Base-by-base conservation (phyloP, 495 filamentous ascomycete species). In the Tuber borchii region DNA sequence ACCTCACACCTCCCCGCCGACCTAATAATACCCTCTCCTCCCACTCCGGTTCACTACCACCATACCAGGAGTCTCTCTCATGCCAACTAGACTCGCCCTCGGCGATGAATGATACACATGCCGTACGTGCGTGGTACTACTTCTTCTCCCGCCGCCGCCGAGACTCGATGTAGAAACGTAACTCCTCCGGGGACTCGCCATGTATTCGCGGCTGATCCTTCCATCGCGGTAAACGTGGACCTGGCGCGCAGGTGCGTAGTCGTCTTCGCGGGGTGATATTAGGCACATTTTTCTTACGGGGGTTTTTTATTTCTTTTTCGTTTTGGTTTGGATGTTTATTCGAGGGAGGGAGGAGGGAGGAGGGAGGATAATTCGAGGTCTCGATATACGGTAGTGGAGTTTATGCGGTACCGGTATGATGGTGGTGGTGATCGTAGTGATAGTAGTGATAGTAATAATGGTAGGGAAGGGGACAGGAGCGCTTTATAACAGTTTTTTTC, bases 221-320 rank as follows among this genome's bases (percentile, higher is more conserved):
- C 75, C 75, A 43, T 76, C 71, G n/a, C 75, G 75, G 72, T 76
- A 76, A 48, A 76, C 65, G 42, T 76, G 75, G 22, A 74, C 75
- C 34, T 45, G 71, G 34, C 75, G 75, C 8, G 71, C 70, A 14
- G 71, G 75, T 20, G 69, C 42, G 34, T 26, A 69, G 3, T 76
- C 71, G 45, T 76, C 71, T 19, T 76, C 75, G 26, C 71, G 75
- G 71, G 44, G 9, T 10, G 34, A 70, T 44, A 76, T 74, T 31
- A 76, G 71, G 43, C 75, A 76, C 75, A 76, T 76, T 61, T 61
- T 56, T n/a, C 26, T 56, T 0, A n/a, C n/a, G 12, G 39, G 39
- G 5, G 39, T 26, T 22, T 56, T 9, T 56, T 7, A 1, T 19
- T n/a, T 26, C 10, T 56, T 56, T 12, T 56, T 56, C 26, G 51